phyloP scores from a whole-genome alignment of 129 eudicot genomes.

The Sambucus nigra region DNA sequence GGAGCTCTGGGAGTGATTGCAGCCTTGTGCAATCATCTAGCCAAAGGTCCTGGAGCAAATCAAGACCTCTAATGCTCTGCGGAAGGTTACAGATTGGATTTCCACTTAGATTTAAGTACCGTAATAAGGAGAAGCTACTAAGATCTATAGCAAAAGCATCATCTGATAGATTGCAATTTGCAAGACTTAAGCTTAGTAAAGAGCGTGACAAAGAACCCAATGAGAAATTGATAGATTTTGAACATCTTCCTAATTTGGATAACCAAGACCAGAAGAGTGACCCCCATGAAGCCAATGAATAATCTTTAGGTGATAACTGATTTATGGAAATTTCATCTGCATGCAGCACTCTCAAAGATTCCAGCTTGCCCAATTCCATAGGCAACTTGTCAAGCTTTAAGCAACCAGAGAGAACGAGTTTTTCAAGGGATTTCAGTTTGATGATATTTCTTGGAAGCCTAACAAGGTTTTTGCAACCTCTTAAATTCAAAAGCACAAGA shows the following conservation, averaged over 20 bases:
- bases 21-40: conserved; percentile 6
- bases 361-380: not conserved
- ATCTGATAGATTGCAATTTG: conserved; percentile 11
- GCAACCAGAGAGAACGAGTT: no score
- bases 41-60: conserved; percentile 6
- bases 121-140: not conserved
- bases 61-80: conserved; percentile 12
- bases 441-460: conserved; percentile 10
- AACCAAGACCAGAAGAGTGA: not conserved
- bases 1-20: conserved; percentile 19
- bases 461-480: conserved; percentile 9
- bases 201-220: not conserved
- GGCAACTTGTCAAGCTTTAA: not conserved
- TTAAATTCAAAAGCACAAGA: conserved; percentile 12
- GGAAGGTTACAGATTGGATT: conserved; percentile 13
- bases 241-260: not conserved
- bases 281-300: conserved; percentile 4
- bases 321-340: not conserved
- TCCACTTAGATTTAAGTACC: conserved; percentile 8
- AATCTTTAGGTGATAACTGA: not conserved
- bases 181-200: conserved; percentile 10
- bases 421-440: conserved; percentile 8
- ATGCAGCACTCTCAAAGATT: not conserved
- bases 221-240: not conserved
- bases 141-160: conserved; percentile 6